Conservation (phyloP, 1,139 yeast species). For the Geotrichum candidum region DNA sequence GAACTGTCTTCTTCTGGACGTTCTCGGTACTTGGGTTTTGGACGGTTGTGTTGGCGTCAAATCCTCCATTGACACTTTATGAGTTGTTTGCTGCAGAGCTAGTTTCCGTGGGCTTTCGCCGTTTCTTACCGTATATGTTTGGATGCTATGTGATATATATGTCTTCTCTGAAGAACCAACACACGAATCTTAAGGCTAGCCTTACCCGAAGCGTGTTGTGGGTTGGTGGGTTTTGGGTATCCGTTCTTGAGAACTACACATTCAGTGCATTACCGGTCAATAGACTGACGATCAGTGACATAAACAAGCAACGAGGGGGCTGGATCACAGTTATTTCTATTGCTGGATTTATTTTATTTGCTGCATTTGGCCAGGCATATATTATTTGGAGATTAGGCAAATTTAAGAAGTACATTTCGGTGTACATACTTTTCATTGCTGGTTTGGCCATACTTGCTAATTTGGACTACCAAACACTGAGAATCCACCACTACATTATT, state of each 20-base stretch:
- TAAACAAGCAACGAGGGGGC: slow-evolving; percentile 73
- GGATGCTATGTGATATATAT: slow-evolving; percentile 70
- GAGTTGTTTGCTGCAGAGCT: slow-evolving; percentile 49
- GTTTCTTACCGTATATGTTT: slow-evolving; percentile 71
- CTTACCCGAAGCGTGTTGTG: slow-evolving; percentile 56
- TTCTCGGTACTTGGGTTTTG: slow-evolving; percentile 69
- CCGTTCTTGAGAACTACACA: slow-evolving; percentile 77
- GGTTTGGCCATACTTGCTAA: slow-evolving; percentile 45
- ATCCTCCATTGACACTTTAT: slow-evolving; percentile 56
- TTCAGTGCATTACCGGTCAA: slow-evolving; percentile 87
- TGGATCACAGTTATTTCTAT: slow-evolving; percentile 55
- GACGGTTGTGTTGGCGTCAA: slow-evolving; percentile 75
- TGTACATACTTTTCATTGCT: slow-evolving; percentile 47
- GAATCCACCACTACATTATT: slow-evolving; percentile 85
- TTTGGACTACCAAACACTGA: slow-evolving; percentile 64
- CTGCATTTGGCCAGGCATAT: slow-evolving; percentile 70
- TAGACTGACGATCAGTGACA: slow-evolving; percentile 64
- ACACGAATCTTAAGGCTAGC: slow-evolving; percentile 30
- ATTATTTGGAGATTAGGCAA: slow-evolving; percentile 77
- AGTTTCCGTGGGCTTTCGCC: slow-evolving; percentile 62
- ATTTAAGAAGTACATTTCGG: slow-evolving; percentile 49
- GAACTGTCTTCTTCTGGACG: slow-evolving; percentile 58
- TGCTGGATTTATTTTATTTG: slow-evolving; percentile 39
- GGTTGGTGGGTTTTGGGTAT: slow-evolving; percentile 82
- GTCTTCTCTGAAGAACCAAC: slow-evolving; percentile 40